These are phyloP conservation scores for Fraxinus platypoda DNA, from an alignment of 305 asterid species.

Conservation along the genomic window DNA sequence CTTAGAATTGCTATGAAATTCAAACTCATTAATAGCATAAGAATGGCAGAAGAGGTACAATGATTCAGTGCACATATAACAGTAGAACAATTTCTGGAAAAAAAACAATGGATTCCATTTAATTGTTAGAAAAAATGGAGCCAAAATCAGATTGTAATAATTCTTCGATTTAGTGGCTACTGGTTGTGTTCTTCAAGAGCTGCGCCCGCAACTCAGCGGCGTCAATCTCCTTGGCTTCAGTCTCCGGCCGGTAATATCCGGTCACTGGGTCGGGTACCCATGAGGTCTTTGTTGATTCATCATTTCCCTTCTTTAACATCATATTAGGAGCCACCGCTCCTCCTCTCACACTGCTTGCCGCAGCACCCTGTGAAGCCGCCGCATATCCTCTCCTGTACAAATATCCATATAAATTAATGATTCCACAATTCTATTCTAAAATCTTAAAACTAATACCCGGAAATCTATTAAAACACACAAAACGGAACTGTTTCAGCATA, in stretches of 20 bases:
- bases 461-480: too few species aligned
- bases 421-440: too few species aligned
- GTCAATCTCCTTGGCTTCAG: constrained; percentile 44
- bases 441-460: too few species aligned
- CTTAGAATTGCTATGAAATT: too few species aligned
- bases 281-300: constrained; percentile 45
- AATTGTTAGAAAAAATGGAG: neutral
- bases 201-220: constrained; percentile 59
- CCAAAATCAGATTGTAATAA: neutral
- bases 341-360: constrained; percentile 20
- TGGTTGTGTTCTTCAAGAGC: constrained; percentile 45
- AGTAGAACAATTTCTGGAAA: neutral
- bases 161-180: constrained; percentile 9
- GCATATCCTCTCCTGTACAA: constrained; percentile 47
- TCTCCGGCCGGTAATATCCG: constrained; percentile 69
- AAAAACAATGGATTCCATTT: neutral
- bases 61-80: neutral
- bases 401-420: neutral
- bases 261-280: constrained; percentile 87
- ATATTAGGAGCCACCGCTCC: constrained; percentile 36
- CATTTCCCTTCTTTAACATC: constrained; percentile 45
- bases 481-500: too few species aligned
- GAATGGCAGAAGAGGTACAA: neutral
- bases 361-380: constrained; percentile 40
- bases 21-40: constrained; percentile 1